Conservation (phyloP, 148 eudicot genomes). For the Amaranthus palmeri region DNA sequence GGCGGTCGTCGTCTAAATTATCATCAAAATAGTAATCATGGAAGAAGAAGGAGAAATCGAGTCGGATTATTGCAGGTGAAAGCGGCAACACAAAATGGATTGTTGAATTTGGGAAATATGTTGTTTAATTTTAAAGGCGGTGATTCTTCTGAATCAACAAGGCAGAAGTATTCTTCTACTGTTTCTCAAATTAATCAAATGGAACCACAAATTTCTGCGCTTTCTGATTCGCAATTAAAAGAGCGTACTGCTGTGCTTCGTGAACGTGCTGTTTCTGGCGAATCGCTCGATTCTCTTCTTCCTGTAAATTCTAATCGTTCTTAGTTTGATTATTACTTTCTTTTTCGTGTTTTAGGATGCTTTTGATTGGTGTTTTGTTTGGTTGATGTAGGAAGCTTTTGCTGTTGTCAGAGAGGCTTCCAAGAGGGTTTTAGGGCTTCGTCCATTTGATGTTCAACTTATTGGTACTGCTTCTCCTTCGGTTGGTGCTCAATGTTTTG, state of each 20-base stretch:
- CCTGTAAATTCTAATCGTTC: slow-evolving; percentile 42
- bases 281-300: slow-evolving; percentile 69
- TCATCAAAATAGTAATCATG: not conserved
- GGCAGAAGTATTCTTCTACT: slow-evolving; percentile 52
- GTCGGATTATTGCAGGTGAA: not conserved
- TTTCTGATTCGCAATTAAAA: slow-evolving; percentile 63
- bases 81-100: not conserved
- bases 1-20: not conserved
- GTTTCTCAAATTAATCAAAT: slow-evolving; percentile 46
- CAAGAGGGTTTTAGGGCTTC: slow-evolving; percentile 86
- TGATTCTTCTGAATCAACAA: slow-evolving; percentile 66
- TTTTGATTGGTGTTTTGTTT: not conserved
- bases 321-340: not conserved
- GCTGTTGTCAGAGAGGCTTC: slow-evolving; percentile 96
- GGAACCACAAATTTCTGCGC: slow-evolving; percentile 44
- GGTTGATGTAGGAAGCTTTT: slow-evolving; percentile 71
- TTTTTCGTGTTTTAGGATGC: not conserved
- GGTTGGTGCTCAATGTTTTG: not conserved
- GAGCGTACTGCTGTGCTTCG: slow-evolving; percentile 51
- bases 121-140: slow-evolving; percentile 59
- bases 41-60: not conserved
- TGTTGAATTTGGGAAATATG: slow-evolving; percentile 40
- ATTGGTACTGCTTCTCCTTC: slow-evolving; percentile 41
- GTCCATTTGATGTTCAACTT: slow-evolving; percentile 93
- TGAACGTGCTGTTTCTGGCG: slow-evolving; percentile 54